phyloP scores from a whole-genome alignment of 345 rosid genomes.

The Syzygium aqueum region DNA sequence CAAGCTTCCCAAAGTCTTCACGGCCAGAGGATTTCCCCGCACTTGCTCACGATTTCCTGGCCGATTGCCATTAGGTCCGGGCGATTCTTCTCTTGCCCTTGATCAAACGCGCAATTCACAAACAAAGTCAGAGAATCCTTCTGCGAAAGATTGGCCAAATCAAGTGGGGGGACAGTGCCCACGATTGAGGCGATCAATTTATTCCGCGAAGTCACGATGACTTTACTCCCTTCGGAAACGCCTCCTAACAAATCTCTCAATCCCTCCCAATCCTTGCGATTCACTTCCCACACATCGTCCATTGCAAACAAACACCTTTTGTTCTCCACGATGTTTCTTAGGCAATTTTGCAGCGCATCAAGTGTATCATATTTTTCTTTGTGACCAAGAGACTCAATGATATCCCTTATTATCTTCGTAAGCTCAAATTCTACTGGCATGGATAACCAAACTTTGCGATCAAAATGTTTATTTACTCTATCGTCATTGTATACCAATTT shows the following conservation, averaged over 20 bases:
- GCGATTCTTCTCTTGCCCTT: background rate
- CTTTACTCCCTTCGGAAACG: background rate
- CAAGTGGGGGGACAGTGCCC: background rate
- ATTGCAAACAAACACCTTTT: background rate
- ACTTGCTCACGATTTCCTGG: conserved; percentile 19
- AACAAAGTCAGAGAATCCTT: conserved; percentile 12
- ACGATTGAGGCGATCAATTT: background rate
- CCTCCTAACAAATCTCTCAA: background rate
- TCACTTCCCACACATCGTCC: conserved; percentile 5
- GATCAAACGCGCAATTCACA: conserved; percentile 10
- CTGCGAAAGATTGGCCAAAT: background rate
- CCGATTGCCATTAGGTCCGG: conserved; percentile 3
- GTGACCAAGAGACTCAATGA: background rate
- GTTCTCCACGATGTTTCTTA: background rate
- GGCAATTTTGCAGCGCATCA: background rate
- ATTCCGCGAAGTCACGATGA: conserved; percentile 6
- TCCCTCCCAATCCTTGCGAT: background rate
- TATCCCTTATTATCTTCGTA: background rate
- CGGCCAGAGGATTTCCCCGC: conserved; percentile 21
- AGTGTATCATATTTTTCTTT: background rate
- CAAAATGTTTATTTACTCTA: background rate
- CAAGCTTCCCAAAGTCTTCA: conserved; percentile 12
- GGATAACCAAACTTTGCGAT: conserved; percentile 1
- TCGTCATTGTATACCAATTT: fast-evolving
- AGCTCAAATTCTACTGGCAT: background rate